Conservation (phyloP, 176 grass and related monocot species). For the Musa acuminata region DNA sequence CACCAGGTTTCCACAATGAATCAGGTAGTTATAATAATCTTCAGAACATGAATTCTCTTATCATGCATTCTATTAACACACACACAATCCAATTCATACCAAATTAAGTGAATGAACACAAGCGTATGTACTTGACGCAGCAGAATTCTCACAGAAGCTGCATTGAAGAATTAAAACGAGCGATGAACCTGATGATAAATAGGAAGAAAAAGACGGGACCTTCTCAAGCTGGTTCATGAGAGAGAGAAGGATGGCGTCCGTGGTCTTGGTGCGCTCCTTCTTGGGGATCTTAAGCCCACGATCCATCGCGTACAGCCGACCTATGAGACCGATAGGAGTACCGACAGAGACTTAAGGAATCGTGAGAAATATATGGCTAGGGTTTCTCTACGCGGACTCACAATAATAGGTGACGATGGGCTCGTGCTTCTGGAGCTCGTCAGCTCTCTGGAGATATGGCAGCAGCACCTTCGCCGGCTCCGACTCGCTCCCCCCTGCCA, state of each 20-base stretch:
- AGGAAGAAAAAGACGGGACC: slow-evolving; percentile 24
- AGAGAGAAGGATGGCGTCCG: slow-evolving; percentile 54
- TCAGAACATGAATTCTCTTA: too few species aligned
- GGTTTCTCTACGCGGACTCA: slow-evolving; percentile 1
- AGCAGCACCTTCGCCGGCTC: slow-evolving; percentile 90
- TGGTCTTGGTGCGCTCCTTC: slow-evolving; percentile 74
- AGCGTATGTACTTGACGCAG: too few species aligned
- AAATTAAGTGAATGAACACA: too few species aligned
- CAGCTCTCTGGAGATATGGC: slow-evolving; percentile 92
- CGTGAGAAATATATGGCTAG: background rate
- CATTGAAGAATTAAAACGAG: background rate
- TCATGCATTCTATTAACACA: too few species aligned
- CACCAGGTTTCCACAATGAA: too few species aligned
- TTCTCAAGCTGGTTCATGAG: slow-evolving; percentile 97
- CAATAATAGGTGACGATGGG: slow-evolving; percentile 98
- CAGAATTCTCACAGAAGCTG: too few species aligned
- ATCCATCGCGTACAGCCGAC: slow-evolving; percentile 69
- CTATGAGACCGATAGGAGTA: slow-evolving; percentile 5
- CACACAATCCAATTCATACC: too few species aligned
- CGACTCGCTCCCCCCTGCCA: slow-evolving; percentile 5
- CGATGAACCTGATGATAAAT: background rate
- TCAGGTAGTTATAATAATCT: too few species aligned
- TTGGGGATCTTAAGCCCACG: slow-evolving; percentile 46
- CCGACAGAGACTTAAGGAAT: background rate
- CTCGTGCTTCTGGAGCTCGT: slow-evolving; percentile 99